Evolutionary conservation across 805 yeast species (phyloP).

Genomic region (Lipomyces lipofer): DNA sequence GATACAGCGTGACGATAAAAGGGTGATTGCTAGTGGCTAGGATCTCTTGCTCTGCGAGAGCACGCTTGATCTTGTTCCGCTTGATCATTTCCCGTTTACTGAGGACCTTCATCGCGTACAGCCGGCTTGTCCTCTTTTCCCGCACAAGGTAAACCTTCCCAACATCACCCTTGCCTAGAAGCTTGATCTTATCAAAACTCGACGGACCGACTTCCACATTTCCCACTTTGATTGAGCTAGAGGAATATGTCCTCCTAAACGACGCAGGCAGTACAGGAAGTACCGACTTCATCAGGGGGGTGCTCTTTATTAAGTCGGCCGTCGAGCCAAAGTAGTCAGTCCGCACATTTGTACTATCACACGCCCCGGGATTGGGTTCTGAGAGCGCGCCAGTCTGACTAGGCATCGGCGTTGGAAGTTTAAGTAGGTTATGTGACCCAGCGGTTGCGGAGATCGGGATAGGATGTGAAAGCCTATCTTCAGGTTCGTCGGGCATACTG

Average conservation of each 20-base stretch:
- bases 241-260: slow-evolving; percentile 59
- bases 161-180: slow-evolving; percentile 97
- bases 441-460: slow-evolving; percentile 6
- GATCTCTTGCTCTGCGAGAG: slow-evolving; percentile 94
- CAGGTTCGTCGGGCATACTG: too few species aligned
- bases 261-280: slow-evolving; percentile 14
- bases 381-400: slow-evolving; percentile 15
- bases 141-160: slow-evolving; percentile 93
- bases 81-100: slow-evolving; percentile 91
- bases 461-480: slow-evolving; percentile 17
- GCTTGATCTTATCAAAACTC: slow-evolving; percentile 82
- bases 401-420: slow-evolving; percentile 10
- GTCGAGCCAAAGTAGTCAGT: slow-evolving; percentile 13
- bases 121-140: slow-evolving; percentile 69
- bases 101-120: slow-evolving; percentile 91
- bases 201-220: slow-evolving; percentile 82
- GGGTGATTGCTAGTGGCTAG: slow-evolving; percentile 95
- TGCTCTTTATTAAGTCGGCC: not conserved
- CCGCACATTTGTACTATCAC: not conserved
- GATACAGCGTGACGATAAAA: slow-evolving; percentile 92
- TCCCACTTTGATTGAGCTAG: slow-evolving; percentile 69
- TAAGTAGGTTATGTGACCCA: not conserved
- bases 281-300: too few species aligned
- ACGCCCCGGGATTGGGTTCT: slow-evolving; percentile 6
- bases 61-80: slow-evolving; percentile 91